Evolutionary conservation across 2,329 filamentous ascomycete species (phyloP), one percentile per base, ranked within the genome.

Genomic region (Aspergillus neotritici): DNA sequence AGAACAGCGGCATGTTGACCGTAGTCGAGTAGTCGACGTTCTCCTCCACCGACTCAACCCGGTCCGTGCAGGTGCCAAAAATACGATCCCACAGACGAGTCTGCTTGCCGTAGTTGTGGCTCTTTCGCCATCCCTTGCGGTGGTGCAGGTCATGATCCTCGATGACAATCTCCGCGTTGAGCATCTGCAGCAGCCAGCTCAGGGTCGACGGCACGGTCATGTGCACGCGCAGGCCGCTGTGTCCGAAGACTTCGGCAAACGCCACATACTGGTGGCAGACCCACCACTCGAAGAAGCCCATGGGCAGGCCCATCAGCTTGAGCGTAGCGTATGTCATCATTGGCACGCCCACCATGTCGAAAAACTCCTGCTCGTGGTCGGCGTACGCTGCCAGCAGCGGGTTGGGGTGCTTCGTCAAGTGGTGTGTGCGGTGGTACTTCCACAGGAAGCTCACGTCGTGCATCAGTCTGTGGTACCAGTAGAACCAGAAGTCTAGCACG

Each of bases 401-500:
- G 31, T 46, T 49, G 0, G 46, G 46, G 15, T 49, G 46, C 16
- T 46, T 49, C 29, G 46, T 46, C 17, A 49, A 43, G 31, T 49
- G 46, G 34, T 49, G 46, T 7, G 47, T 49, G 34, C 47, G 41
- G 38, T 49, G 47, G 38, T 37, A 49, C 17, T 21, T 40, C 47
- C 47, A 49, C 7, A 49, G 44, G 29, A 17, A 31, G 21, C 29
- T 12, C 14, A 44, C 38, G 12, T 47, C 41, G 28, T 49, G 47
- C 44, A 44, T 41, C 10, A 40, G 9, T 4, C 47, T 44, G 32
- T 49, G 47, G 35, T 44, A 47, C 41, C 41, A 42, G 32, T 49
- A 49, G 41, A 44, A 49, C 47, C 47, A 49, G 38, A 49, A 49
- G 47, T 49, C 47, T n/a, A 49, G 41, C 17, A 49, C 28, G 38